Conservation (phyloP, 1,284 basidiomycete species). For the Coriolopsis trogii region DNA sequence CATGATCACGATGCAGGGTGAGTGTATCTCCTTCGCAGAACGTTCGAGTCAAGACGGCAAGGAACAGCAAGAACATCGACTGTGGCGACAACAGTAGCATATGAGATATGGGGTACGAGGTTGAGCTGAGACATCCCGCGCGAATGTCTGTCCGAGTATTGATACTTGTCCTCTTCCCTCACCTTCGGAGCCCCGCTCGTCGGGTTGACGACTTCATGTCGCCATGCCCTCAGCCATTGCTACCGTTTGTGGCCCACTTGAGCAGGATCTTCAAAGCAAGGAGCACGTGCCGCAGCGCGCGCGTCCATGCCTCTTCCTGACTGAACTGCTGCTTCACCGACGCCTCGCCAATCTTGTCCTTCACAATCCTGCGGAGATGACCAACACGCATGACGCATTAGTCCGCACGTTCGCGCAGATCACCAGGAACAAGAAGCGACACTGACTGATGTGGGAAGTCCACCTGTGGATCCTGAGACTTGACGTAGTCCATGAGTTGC, state of each 20-base stretch:
- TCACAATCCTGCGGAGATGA: constrained; percentile 66
- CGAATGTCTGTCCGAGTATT: no score
- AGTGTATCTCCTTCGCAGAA: no score
- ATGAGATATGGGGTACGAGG: no score
- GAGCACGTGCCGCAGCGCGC: constrained; percentile 89
- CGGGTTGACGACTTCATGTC: no score
- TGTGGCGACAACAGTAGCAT: no score
- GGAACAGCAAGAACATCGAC: no score
- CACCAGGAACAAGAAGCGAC: constrained; percentile 17
- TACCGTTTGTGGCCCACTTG: constrained; percentile 82
- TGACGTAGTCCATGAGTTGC: constrained; percentile 86
- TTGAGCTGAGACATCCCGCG: no score
- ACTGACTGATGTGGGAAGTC: constrained; percentile 87
- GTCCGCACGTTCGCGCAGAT: constrained; percentile 6
- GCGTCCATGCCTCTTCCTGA: constrained; percentile 95
- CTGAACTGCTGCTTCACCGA: constrained; percentile 94
- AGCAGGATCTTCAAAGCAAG: constrained; percentile 86
- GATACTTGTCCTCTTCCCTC: no score
- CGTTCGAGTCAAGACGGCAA: no score
- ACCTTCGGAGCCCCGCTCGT: no score
- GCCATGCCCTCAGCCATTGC: constrained; percentile 61
- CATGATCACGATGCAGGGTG: no score
- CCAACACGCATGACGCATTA: constrained; percentile 10
- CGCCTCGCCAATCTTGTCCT: constrained; percentile 95
- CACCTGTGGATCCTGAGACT: constrained; percentile 68